phyloP scores from a whole-genome alignment of 2,329 filamentous ascomycete species.

The Ceratocystis diversiconidia region DNA sequence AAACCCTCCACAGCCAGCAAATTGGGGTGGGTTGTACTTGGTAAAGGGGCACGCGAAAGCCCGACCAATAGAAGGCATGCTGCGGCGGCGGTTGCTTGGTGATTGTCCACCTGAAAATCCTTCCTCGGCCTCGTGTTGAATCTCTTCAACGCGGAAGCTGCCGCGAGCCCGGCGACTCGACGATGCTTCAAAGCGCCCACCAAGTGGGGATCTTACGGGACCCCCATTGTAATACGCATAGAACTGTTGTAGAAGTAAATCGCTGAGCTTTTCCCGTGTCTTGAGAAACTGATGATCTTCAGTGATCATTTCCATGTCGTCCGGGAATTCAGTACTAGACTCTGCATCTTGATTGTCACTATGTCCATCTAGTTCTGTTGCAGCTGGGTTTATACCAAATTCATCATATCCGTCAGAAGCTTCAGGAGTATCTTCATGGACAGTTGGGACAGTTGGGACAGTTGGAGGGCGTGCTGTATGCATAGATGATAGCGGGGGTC shows the following conservation, averaged over 20 bases:
- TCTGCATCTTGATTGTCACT: neutral
- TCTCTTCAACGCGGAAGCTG: conserved; percentile 10
- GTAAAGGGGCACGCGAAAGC: conserved; percentile 16
- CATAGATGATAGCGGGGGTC: neutral
- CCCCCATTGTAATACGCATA: neutral
- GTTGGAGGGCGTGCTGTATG: neutral
- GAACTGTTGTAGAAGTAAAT: neutral
- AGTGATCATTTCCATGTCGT: conserved; percentile 8
- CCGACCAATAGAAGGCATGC: neutral
- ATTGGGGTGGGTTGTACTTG: conserved; percentile 10
- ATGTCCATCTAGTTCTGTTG: conserved; percentile 7
- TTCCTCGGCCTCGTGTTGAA: neutral
- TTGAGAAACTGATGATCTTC: conserved; percentile 6
- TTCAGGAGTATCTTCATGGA: conserved; percentile 1
- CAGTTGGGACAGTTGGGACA: neutral
- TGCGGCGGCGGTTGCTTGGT: conserved; percentile 7
- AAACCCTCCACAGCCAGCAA: conserved; percentile 14
- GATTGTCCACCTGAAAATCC: neutral
- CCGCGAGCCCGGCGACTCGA: conserved; percentile 9
- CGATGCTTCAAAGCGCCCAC: neutral
- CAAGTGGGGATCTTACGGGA: neutral
- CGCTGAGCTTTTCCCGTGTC: neutral
- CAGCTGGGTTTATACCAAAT: neutral
- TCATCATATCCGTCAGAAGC: conserved; percentile 3
- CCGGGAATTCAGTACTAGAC: conserved; percentile 3